Percentiles rank a stretch among this genome's conserved stretches.
These are phyloP conservation scores for Quercus suber DNA, from an alignment of 306 rosid genomes.

Conservation along the genomic window DNA sequence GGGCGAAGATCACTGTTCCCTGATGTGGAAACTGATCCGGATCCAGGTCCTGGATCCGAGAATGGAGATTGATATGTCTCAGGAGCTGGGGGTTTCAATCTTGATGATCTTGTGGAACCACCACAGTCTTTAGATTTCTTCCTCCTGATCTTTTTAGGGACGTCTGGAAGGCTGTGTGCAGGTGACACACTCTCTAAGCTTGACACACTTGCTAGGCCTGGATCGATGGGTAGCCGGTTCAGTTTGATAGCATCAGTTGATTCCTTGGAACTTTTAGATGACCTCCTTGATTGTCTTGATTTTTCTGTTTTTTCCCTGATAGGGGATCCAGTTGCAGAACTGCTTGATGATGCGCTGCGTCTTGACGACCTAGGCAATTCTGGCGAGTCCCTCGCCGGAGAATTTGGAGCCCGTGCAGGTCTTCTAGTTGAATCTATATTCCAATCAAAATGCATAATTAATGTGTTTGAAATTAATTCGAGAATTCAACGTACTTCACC, in stretches of 20 bases:
- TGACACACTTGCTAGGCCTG: slow-evolving; percentile 1
- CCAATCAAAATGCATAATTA: background rate
- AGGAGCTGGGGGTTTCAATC: slow-evolving; percentile 26
- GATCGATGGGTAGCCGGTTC: slow-evolving; percentile 14
- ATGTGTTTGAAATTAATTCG: background rate
- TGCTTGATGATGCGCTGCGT: slow-evolving; percentile 29
- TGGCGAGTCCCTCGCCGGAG: slow-evolving; percentile 28
- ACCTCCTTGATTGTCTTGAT: slow-evolving; percentile 34
- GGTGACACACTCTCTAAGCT: slow-evolving; percentile 30
- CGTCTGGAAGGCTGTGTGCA: slow-evolving; percentile 33
- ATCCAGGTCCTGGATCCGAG: slow-evolving; percentile 24
- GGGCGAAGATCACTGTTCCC: slow-evolving; percentile 16
- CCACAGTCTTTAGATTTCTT: slow-evolving; percentile 52
- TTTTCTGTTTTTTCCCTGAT: slow-evolving; percentile 56
- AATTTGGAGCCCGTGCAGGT: slow-evolving; percentile 11
- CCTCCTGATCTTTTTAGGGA: slow-evolving; percentile 54
- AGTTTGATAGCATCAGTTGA: slow-evolving; percentile 24
- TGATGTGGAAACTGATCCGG: slow-evolving; percentile 11
- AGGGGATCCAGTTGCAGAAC: slow-evolving; percentile 39
- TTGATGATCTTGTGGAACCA: slow-evolving; percentile 34
- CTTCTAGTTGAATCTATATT: slow-evolving; percentile 32
- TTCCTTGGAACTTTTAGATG: slow-evolving; percentile 46
- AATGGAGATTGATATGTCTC: slow-evolving; percentile 21
- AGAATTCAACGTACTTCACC: no score
- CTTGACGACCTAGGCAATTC: slow-evolving; percentile 49